These are phyloP conservation scores for Penicillium sp. DNA, from an alignment of 2,329 filamentous ascomycete species.

Conservation along the genomic window DNA sequence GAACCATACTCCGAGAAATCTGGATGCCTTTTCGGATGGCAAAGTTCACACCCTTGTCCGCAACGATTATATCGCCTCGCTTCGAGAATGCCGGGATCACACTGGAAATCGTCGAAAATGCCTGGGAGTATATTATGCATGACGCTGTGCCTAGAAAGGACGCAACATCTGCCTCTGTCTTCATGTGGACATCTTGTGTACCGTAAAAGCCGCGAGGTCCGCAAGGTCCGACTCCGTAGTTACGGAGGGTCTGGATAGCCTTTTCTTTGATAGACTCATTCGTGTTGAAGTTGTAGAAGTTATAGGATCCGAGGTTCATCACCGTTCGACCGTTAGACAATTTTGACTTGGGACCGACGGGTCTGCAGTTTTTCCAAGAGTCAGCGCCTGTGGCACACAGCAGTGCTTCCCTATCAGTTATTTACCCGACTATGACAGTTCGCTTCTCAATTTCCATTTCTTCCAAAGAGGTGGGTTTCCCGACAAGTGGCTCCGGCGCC, in stretches of 20 bases:
- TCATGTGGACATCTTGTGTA: conserved; percentile 97
- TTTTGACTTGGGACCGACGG: conserved; percentile 88
- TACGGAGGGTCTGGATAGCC: conserved; percentile 89
- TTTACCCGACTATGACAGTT: conserved; percentile 85
- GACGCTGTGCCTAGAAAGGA: conserved; percentile 84
- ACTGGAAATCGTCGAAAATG: conserved; percentile 95
- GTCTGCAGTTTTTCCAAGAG: conserved; percentile 54
- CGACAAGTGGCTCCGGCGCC: conserved; percentile 90
- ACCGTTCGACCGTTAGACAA: conserved; percentile 87
- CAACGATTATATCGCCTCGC: conserved; percentile 94
- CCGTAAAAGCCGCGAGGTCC: conserved; percentile 98
- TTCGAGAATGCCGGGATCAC: conserved; percentile 98
- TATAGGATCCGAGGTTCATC: conserved; percentile 91
- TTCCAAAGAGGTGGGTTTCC: conserved; percentile 74
- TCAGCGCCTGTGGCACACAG: conserved; percentile 15
- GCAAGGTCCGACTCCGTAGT: conserved; percentile 95
- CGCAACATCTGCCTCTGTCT: conserved; percentile 92
- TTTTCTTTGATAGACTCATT: conserved; percentile 95
- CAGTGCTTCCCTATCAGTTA: neutral
- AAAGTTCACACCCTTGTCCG: conserved; percentile 91
- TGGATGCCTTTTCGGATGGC: conserved; percentile 93
- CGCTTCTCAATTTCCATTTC: conserved; percentile 81
- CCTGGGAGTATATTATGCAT: conserved; percentile 94
- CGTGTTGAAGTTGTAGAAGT: conserved; percentile 95
- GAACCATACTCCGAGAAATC: conserved; percentile 85